Evolutionary conservation across 1,284 basidiomycete genomes (phyloP).

Genomic region (Volvariella surrecta): DNA sequence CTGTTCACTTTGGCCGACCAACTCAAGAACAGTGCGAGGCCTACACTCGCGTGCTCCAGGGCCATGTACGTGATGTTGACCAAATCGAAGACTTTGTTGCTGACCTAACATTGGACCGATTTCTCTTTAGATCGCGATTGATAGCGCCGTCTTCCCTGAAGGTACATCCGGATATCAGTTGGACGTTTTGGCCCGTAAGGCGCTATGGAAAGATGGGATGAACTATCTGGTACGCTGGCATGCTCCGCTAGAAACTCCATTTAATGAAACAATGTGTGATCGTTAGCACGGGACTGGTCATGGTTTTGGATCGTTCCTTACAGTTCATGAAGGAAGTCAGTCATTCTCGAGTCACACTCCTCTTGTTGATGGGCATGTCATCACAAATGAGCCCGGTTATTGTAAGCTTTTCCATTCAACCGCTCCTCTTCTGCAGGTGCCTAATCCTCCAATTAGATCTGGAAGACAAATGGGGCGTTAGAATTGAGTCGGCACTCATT

Average conservation of each 20-base stretch:
- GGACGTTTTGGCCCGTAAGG: constrained; percentile 79
- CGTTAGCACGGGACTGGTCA: constrained; percentile 77
- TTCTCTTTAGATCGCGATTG: constrained; percentile 73
- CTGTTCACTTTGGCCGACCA: constrained; percentile 82
- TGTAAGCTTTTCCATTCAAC: constrained; percentile 39
- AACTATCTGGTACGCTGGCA: constrained; percentile 57
- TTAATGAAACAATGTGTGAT: constrained; percentile 2
- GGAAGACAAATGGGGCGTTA: constrained; percentile 80
- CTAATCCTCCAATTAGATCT: constrained; percentile 41
- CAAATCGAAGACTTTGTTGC: too few species aligned
- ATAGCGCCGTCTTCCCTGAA: constrained; percentile 81
- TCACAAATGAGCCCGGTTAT: constrained; percentile 84
- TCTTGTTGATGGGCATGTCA: constrained; percentile 76
- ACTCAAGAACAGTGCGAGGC: constrained; percentile 80
- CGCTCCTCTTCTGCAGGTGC: too few species aligned
- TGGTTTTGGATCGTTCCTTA: constrained; percentile 76
- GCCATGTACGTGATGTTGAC: constrained; percentile 87
- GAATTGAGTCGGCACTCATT: constrained; percentile 79
- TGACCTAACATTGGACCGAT: too few species aligned
- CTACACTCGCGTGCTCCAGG: constrained; percentile 92
- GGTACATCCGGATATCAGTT: constrained; percentile 77
- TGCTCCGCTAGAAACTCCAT: not conserved
- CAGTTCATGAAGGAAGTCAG: constrained; percentile 72
- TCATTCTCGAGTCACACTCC: constrained; percentile 59
- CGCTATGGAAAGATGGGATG: constrained; percentile 83